Base-by-base conservation (phyloP, 768 basidiomycete species). In the Lyophyllum shimeji region DNA sequence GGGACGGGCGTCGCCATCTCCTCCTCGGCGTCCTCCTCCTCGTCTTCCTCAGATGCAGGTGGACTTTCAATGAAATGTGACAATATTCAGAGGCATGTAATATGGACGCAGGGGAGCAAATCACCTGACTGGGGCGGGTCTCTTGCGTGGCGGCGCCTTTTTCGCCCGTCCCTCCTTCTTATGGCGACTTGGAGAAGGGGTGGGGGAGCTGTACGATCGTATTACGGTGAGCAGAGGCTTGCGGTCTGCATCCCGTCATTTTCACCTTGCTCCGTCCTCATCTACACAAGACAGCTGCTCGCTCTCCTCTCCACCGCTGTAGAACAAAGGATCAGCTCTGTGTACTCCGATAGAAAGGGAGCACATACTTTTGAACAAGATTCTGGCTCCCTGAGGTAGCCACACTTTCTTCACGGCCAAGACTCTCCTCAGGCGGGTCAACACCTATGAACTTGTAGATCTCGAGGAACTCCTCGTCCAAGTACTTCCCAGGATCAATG, bases 381-480 rank as follows among this genome's bases (percentile, higher is more conserved):
- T 60, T 55, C 45, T 60, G 59, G 52, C 58, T 51, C 53, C 46
- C 45, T 2, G 63, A 50, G 24, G 47, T 6, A 37, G 24, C 23
- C 13, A 53, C 54, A 39, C 44, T 50, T 34, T 47, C 40, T 11
- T 50, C 49, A 8, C 53, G 62, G 29, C 55, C 61, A 31, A 61
- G 59, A 17, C 53, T 62, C 18, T 66, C 64, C 13, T 60, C 64
- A 42, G 72, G 71, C 15, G 68, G 65, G 45, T 78, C 76, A 21
- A 77, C 69, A 2, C 76, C 76, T 31, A 79, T 77, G 33, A 68
- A 72, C 25, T 72, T 69, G 59, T 76, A 81, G 6, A 79, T 44
- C 50, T 77, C 70, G 33, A 65, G 61, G 58, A 79, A 71, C 55
- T 79, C 77, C n/a, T 74, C 73, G 46, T 80, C 73, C 12, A 70